Percentiles rank a stretch among this genome's conserved stretches.
These are phyloP conservation scores for Auricularia cornea DNA, from an alignment of 768 basidiomycete genomes.

Conservation along the genomic window DNA sequence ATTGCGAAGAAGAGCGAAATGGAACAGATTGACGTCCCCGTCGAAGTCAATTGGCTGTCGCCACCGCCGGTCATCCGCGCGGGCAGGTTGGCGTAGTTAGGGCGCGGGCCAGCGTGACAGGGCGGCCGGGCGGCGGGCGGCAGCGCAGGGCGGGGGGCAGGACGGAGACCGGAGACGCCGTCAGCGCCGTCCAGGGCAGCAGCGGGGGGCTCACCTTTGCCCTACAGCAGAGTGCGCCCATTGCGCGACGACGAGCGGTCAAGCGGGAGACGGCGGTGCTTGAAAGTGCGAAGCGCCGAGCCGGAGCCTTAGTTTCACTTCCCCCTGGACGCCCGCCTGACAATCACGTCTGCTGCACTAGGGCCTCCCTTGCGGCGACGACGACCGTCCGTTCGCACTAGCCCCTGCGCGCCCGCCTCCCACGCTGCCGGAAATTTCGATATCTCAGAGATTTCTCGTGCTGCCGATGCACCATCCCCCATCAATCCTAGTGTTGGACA, in stretches of 20 bases:
- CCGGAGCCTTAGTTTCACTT: neutral
- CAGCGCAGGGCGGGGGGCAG: neutral
- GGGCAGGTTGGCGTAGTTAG: neutral
- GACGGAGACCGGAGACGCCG: neutral
- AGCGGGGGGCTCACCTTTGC: neutral
- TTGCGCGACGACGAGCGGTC: neutral
- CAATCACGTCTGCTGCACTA: too few relatives aligned
- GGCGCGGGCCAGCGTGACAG: neutral
- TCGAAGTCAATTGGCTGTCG: constrained; percentile 87
- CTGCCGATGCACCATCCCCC: too few relatives aligned
- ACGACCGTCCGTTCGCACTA: too few relatives aligned
- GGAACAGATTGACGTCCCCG: constrained; percentile 92
- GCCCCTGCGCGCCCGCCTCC: too few relatives aligned
- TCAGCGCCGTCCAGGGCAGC: neutral
- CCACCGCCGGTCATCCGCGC: too few relatives aligned
- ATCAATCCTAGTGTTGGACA: too few relatives aligned
- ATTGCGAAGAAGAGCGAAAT: constrained; percentile 87
- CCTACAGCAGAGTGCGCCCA: constrained; percentile 1
- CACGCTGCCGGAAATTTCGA: too few relatives aligned
- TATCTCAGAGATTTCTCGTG: too few relatives aligned
- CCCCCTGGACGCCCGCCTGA: too few relatives aligned
- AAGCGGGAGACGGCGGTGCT: neutral
- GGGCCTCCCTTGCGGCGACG: too few relatives aligned
- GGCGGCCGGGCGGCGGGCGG: neutral
- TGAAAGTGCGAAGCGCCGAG: neutral